A percentile compares a stretch with the other conserved stretches of the same genome.
Conservation (phyloP, 805 yeast species). For the Metschnikowia cerradonensis region DNA sequence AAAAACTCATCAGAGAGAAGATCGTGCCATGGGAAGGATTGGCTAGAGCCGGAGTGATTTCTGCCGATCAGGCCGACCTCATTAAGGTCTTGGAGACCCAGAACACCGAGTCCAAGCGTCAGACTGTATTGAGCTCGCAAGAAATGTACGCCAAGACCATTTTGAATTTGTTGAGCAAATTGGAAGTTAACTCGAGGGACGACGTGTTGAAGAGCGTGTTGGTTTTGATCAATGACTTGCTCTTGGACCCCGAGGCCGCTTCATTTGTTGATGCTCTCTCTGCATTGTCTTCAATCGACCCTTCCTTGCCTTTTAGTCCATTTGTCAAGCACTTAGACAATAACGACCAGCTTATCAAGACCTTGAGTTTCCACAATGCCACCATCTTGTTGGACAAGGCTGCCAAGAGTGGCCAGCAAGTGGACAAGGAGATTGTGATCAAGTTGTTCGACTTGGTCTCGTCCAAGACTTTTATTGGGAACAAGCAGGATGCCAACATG, state of each 20-base stretch:
- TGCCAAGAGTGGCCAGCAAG: slow-evolving; percentile 18
- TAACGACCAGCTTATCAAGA: slow-evolving; percentile 53
- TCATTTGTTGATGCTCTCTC: slow-evolving; percentile 39
- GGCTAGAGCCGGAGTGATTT: slow-evolving; percentile 65
- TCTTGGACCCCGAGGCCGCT: slow-evolving; percentile 33
- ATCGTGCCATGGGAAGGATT: slow-evolving; percentile 92
- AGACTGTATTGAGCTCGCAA: slow-evolving; percentile 41
- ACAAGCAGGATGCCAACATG: slow-evolving; percentile 38
- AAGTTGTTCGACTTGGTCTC: slow-evolving; percentile 37
- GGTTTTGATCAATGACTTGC: slow-evolving; percentile 57
- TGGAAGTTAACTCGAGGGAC: slow-evolving; percentile 43
- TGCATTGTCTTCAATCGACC: slow-evolving; percentile 38
- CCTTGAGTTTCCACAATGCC: slow-evolving; percentile 53
- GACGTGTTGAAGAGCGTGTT: slow-evolving; percentile 65
- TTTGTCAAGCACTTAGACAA: slow-evolving; percentile 49
- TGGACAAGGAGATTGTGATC: slow-evolving; percentile 37
- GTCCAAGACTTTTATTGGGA: slow-evolving; percentile 26
- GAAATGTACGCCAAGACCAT: slow-evolving; percentile 53
- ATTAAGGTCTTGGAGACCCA: slow-evolving; percentile 52
- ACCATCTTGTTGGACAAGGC: slow-evolving; percentile 42
- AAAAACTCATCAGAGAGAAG: slow-evolving; percentile 67
- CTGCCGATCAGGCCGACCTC: slow-evolving; percentile 62
- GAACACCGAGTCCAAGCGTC: slow-evolving; percentile 38
- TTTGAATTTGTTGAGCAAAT: slow-evolving; percentile 49
- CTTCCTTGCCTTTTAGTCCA: slow-evolving; percentile 50